A percentile compares a stretch with the other conserved stretches of the same genome.
Evolutionary conservation across 2,329 filamentous ascomycete genomes (phyloP).

Genomic region (Claviceps fusiformis): DNA sequence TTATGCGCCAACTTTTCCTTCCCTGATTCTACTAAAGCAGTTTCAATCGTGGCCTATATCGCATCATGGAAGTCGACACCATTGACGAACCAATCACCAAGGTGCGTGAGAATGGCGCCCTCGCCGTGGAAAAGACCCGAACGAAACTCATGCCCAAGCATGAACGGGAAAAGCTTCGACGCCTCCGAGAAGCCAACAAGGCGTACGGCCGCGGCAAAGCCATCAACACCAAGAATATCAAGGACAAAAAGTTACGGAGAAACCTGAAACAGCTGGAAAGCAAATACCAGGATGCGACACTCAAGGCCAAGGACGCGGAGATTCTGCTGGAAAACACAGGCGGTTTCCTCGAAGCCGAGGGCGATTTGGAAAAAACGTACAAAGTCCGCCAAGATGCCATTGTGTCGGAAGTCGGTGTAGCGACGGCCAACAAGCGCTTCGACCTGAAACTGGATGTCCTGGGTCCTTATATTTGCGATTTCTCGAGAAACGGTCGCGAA

Average conservation of each 20-base stretch:
- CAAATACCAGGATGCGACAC: conserved; percentile 67
- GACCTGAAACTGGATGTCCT: conserved; percentile 71
- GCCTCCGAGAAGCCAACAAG: conserved; percentile 50
- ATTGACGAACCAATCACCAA: conserved; percentile 21
- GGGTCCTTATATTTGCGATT: conserved; percentile 81
- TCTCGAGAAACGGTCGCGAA: conserved; percentile 77
- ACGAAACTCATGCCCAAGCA: conserved; percentile 38
- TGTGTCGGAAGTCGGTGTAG: conserved; percentile 55
- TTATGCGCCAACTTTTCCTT: neutral
- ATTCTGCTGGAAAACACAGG: conserved; percentile 77
- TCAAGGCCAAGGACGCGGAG: conserved; percentile 88
- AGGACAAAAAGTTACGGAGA: conserved; percentile 78
- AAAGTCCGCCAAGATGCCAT: conserved; percentile 87
- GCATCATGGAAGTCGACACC: conserved; percentile 25
- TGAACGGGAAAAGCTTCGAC: conserved; percentile 37
- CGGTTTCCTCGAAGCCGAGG: conserved; percentile 80
- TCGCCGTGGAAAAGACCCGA: conserved; percentile 33
- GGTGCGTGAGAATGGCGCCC: conserved; percentile 37
- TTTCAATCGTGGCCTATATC: conserved; percentile 3
- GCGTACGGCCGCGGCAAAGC: conserved; percentile 74
- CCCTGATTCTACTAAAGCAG: neutral
- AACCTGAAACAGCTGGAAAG: conserved; percentile 67
- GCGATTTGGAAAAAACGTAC: conserved; percentile 81
- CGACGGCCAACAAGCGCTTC: conserved; percentile 85
- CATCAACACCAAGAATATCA: conserved; percentile 58